phyloP scores from a whole-genome alignment of 2,329 filamentous ascomycete species.

The Xylariaceae sp. region DNA sequence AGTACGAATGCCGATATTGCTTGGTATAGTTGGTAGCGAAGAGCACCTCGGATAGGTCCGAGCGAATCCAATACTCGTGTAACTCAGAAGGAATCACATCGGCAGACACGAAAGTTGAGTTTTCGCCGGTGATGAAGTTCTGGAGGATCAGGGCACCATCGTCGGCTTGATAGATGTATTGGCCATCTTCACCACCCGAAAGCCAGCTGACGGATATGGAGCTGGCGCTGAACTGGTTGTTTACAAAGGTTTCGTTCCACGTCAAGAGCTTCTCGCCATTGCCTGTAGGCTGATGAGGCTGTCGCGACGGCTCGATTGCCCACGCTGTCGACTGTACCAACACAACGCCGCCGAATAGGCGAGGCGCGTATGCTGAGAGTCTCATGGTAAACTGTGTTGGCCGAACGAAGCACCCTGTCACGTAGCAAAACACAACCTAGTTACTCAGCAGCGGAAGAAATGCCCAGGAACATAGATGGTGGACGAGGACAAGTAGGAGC shows the following conservation, averaged over 20 bases:
- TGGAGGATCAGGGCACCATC: conserved; percentile 63
- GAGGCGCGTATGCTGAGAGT: conserved; percentile 5
- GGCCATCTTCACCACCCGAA: conserved; percentile 62
- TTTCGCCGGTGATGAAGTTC: conserved; percentile 64
- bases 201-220: conserved; percentile 63
- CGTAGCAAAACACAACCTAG: background rate
- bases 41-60: conserved; percentile 63
- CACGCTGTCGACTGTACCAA: conserved; percentile 28
- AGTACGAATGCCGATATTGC: conserved; percentile 72
- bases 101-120: conserved; percentile 62
- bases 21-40: conserved; percentile 71
- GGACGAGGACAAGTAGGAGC: background rate
- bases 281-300: conserved; percentile 60
- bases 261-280: conserved; percentile 62
- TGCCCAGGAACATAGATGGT: background rate
- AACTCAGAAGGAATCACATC: conserved; percentile 61
- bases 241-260: conserved; percentile 64
- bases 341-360: conserved; percentile 27
- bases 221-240: conserved; percentile 51
- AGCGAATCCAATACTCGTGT: conserved; percentile 65
- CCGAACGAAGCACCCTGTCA: background rate
- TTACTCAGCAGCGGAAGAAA: background rate
- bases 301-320: conserved; percentile 57
- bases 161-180: conserved; percentile 60
- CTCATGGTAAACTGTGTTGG: conserved; percentile 27